Evolutionary conservation across 1,139 yeast genomes (phyloP).

Genomic region (Blastobotrys indianensis): DNA sequence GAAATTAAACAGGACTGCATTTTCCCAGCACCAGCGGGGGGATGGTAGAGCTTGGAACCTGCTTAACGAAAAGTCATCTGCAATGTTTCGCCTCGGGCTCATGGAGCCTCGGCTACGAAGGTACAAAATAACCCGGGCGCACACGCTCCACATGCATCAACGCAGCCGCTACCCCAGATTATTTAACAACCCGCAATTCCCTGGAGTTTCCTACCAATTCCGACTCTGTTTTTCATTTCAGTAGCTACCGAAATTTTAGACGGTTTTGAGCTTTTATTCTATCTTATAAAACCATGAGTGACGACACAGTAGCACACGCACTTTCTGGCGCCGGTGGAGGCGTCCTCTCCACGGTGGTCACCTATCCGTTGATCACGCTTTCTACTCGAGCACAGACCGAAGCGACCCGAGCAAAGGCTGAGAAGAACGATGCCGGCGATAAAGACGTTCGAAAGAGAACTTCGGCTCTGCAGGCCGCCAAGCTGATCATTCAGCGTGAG

Average conservation of each 20-base stretch:
- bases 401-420: constrained; percentile 37
- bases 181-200: too few species aligned
- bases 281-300: constrained; percentile 2
- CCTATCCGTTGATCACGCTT: constrained; percentile 79
- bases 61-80: not conserved
- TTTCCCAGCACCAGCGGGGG: not conserved
- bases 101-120: too few species aligned
- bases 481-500: constrained; percentile 50
- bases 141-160: too few species aligned
- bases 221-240: too few species aligned
- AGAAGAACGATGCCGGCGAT: constrained; percentile 22
- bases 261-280: too few species aligned
- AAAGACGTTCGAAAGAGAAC: constrained; percentile 25
- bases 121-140: too few species aligned
- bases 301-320: constrained; percentile 63
- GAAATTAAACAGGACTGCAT: not conserved
- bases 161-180: too few species aligned
- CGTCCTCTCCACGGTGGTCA: constrained; percentile 74
- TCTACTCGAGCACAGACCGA: constrained; percentile 81
- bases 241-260: too few species aligned
- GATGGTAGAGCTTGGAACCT: not conserved
- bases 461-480: constrained; percentile 36
- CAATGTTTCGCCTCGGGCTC: not conserved
- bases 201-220: too few species aligned
- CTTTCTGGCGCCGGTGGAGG: constrained; percentile 94